Base-by-base conservation (phyloP, 495 filamentous ascomycete species). In the Platismatia glauca region DNA sequence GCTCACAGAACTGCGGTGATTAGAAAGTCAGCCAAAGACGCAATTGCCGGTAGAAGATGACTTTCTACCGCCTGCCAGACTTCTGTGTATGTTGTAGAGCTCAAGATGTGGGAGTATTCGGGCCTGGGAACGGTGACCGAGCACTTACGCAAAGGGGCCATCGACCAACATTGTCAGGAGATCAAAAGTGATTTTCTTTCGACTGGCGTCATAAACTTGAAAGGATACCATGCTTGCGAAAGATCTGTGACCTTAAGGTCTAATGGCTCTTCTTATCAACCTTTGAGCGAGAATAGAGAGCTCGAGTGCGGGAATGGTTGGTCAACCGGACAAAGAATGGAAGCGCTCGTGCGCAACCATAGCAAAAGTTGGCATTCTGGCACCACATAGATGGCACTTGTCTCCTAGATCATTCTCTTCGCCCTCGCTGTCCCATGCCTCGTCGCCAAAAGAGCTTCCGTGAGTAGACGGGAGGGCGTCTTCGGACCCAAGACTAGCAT, bases 311-410 rank as follows among this genome's bases (percentile, higher is more conserved):
- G 15, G 18, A 39, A 18, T 22, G 9, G n/a, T 39, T 44, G 27
- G 15, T 58, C 55, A 63, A 35, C 38, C 55, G 22, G 33, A 24
- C 41, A 63, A 18, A 34, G 33, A 55, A 18, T 95, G 90, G 67
- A 84, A 95, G 58, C 87, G 76, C 64, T 79, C 74, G 73, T 95
- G 90, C 5, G 90, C 90, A 24, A 78, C 65, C 69, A 85, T 79
- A 9, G 90, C 90, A 74, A 92, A 94, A 16, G 75, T 64, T 0
- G 90, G 90, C 60, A 94, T 84, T 7, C 73, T 65, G 20, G 81
- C 80, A 15, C 84, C 85, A 70, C 90, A 94, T 8, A 72, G 64
- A 0, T 66, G 66, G 70, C 89, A 93, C 11, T 67, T 67, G 7
- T 77, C 70, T 60, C 71, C 75, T 18, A 60, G 50, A 59, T 71